Evolutionary conservation across 345 rosid species (phyloP), one percentile per base, ranked within the genome.

Genomic region (Clarkia xantiana): DNA sequence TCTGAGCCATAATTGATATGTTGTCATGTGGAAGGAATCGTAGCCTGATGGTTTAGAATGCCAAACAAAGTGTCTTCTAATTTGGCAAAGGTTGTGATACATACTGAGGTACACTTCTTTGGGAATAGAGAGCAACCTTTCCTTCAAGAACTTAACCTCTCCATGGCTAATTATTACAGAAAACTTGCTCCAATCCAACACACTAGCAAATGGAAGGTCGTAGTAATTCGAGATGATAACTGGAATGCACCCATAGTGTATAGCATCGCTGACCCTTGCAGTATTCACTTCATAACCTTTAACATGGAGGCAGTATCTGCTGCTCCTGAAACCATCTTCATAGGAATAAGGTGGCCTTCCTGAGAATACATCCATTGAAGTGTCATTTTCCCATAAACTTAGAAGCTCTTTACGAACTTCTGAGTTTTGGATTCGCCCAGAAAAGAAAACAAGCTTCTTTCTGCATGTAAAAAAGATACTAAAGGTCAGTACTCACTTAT

Each of bases 251-350:
- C 73, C 79, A 41, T 58, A 64, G 40, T 62, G 65, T 17, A 74
- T 67, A 10, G 79, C 64, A 54, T 74, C 76, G 22, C 75, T 58
- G 45, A 73, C 49, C 55, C 70, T 63, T 0, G 76, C 71, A 0
- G 67, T 74, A 66, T 74, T 74, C 45, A 70, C 79, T 47, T 70
- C 73, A 43, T 70, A 70, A 11, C 79, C 73, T 48, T 48, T 74
- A n/a, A 70, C 75, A 36, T 67, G 73, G 58, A 67, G 73, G 56
- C 76, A 70, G 44, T 55, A 74, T 29, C 59, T 61, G 61, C 79
- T 70, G 49, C 66, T 62, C 64, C 41, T 64, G 25, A 74, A 65
- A 5, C 76, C 76, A 54, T 70, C 67, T 34, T 67, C 71, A 6
- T 62, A 74, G 1, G 67, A 56, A 52, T 58, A 64, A 44, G 68